Evolutionary conservation across 2,329 filamentous ascomycete species (phyloP).

Genomic region (Mollisia scopiformis): DNA sequence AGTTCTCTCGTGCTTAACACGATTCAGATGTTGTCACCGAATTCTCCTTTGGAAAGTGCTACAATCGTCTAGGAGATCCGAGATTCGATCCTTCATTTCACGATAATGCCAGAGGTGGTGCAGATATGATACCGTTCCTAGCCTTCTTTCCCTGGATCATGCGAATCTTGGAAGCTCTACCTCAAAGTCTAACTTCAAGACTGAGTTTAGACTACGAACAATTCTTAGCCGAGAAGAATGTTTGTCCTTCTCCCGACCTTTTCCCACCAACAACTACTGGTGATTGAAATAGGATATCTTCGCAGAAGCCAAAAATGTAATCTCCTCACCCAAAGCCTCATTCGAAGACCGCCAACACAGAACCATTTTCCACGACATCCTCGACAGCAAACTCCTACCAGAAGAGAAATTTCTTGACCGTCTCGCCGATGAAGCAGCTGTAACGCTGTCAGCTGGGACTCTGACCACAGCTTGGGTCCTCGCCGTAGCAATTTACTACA

Average conservation of each 20-base stretch:
- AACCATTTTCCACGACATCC: conserved; percentile 27
- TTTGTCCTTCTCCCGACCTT: too few relatives aligned
- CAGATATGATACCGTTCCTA: not conserved
- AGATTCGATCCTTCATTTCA: not conserved
- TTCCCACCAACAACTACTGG: too few relatives aligned
- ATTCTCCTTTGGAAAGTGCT: not conserved
- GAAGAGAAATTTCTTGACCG: conserved; percentile 38
- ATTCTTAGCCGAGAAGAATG: too few relatives aligned
- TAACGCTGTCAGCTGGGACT: conserved; percentile 39
- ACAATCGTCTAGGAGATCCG: not conserved
- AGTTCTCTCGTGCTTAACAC: not conserved
- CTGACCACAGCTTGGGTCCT: not conserved
- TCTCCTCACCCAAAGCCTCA: too few relatives aligned
- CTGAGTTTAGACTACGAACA: not conserved
- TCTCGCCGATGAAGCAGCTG: conserved; percentile 36
- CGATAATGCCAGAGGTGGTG: not conserved
- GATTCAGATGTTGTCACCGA: not conserved
- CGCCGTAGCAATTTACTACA: not conserved
- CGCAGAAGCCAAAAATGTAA: too few relatives aligned
- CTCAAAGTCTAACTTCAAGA: not conserved
- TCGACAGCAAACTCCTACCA: conserved; percentile 31
- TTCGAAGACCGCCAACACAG: too few relatives aligned
- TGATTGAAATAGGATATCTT: too few relatives aligned
- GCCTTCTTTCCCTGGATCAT: not conserved
- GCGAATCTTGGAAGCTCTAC: not conserved